phyloP scores from a whole-genome alignment of 306 rosid genomes.

The Begonia fuchsioides region DNA sequence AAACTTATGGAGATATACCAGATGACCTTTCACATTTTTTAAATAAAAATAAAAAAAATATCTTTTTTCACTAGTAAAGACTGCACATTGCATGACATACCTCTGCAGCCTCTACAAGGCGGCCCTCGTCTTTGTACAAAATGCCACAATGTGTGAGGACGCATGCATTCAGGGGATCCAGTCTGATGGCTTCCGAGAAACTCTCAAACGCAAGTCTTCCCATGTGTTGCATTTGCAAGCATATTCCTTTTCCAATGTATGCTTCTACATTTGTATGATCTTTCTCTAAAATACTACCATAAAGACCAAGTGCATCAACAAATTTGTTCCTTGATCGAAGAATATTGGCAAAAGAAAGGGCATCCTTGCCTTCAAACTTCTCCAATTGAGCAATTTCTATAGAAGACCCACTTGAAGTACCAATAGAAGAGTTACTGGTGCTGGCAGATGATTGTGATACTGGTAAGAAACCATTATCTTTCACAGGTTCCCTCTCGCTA shows the following conservation, averaged over 20 bases:
- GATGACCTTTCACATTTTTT: too few species aligned
- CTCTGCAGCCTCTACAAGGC: conserved; percentile 90
- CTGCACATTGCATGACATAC: conserved; percentile 21
- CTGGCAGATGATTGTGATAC: conserved; percentile 36
- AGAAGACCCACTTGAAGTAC: conserved; percentile 15
- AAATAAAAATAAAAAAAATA: too few species aligned
- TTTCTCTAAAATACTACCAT: conserved; percentile 52
- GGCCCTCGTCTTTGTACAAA: conserved; percentile 88
- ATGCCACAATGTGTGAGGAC: conserved; percentile 91
- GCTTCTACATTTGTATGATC: conserved; percentile 68
- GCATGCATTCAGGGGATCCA: conserved; percentile 76
- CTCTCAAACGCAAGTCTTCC: conserved; percentile 73
- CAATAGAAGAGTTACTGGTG: conserved; percentile 22
- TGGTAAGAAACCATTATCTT: conserved; percentile 65
- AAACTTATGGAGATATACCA: too few species aligned
- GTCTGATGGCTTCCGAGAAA: conserved; percentile 60
- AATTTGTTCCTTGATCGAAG: conserved; percentile 88
- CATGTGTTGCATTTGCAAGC: conserved; percentile 90
- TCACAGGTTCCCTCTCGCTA: conserved; percentile 30
- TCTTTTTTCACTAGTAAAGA: too few species aligned
- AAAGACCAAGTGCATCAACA: conserved; percentile 65
- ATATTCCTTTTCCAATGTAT: conserved; percentile 88
- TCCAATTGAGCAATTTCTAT: conserved; percentile 14
- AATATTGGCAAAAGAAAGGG: conserved; percentile 57
- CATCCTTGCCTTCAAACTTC: conserved; percentile 48